These are phyloP conservation scores for Ustilago lituana DNA, from an alignment of 1,284 basidiomycete species.

Conservation along the genomic window DNA sequence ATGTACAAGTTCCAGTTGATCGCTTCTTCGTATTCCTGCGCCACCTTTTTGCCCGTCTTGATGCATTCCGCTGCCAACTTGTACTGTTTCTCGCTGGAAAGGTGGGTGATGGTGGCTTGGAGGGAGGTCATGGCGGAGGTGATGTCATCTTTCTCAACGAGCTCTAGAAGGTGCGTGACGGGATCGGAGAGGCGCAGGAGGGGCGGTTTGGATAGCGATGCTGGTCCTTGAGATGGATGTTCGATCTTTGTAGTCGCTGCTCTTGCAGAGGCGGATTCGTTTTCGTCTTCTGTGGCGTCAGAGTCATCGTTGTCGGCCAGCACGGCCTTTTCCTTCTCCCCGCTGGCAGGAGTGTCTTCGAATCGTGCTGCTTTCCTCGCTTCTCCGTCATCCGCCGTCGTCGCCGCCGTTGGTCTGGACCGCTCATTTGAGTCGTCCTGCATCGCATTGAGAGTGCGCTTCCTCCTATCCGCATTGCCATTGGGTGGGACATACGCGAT, in stretches of 20 bases:
- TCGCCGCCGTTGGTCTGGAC: not conserved
- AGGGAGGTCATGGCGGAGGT: conserved; percentile 42
- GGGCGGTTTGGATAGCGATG: not conserved
- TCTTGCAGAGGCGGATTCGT: conserved; percentile 12
- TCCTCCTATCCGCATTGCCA: conserved; percentile 39
- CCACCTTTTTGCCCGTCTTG: conserved; percentile 28
- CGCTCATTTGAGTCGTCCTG: conserved; percentile 13
- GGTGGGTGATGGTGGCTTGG: conserved; percentile 34
- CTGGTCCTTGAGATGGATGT: not conserved
- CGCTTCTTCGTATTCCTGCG: conserved; percentile 47
- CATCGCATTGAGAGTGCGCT: conserved; percentile 29
- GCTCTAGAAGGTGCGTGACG: conserved; percentile 30
- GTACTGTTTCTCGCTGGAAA: conserved; percentile 27
- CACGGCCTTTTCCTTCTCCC: conserved; percentile 10
- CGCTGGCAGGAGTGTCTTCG: conserved; percentile 1
- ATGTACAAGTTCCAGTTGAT: conserved; percentile 44
- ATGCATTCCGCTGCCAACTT: conserved; percentile 16
- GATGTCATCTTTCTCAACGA: conserved; percentile 45
- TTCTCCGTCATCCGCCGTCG: not conserved
- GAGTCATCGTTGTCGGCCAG: conserved; percentile 34
- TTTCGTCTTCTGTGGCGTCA: conserved; percentile 41
- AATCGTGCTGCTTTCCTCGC: conserved; percentile 11
- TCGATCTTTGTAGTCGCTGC: conserved; percentile 2
- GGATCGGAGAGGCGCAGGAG: conserved; percentile 24
- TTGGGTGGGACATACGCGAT: conserved; percentile 42